A percentile compares a stretch with the other conserved stretches of the same genome.
These are phyloP conservation scores for Pythium dissotocum DNA, from an alignment of 352 stramenopile genomes.

Conservation along the genomic window DNA sequence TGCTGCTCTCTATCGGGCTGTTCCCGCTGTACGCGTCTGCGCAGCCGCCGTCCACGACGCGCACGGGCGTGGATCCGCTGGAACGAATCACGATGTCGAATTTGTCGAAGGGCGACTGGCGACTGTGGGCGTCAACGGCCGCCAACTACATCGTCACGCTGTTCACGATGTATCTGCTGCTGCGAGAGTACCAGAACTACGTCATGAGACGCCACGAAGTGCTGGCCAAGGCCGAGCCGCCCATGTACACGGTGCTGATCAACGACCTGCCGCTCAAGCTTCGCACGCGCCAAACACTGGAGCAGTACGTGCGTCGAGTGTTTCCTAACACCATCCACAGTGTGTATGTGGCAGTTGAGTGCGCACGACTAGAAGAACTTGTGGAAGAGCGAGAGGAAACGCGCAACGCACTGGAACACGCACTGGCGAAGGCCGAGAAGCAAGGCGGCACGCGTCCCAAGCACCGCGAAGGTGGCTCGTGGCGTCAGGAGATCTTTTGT, in stretches of 20 bases:
- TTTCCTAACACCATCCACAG: conserved; percentile 62
- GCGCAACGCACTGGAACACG: conserved; percentile 54
- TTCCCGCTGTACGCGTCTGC: conserved; percentile 77
- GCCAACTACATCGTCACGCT: conserved; percentile 56
- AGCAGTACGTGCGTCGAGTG: conserved; percentile 71
- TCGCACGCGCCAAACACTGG: conserved; percentile 56
- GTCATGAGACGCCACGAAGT: conserved; percentile 58
- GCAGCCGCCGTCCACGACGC: conserved; percentile 21
- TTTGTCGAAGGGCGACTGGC: conserved; percentile 42
- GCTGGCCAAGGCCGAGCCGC: conserved; percentile 47
- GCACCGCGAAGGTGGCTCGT: conserved; percentile 52
- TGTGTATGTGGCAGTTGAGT: conserved; percentile 77
- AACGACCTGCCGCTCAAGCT: conserved; percentile 65
- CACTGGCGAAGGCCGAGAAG: conserved; percentile 47
- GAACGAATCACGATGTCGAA: conserved; percentile 79
- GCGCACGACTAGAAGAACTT: conserved; percentile 49
- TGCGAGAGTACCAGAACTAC: conserved; percentile 70
- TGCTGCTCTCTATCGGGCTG: conserved; percentile 55
- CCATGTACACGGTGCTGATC: conserved; percentile 78
- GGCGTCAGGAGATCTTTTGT: conserved; percentile 42
- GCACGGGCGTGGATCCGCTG: conserved; percentile 45
- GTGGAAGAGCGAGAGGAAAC: conserved; percentile 51
- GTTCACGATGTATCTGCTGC: conserved; percentile 58
- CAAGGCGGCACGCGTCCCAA: conserved; percentile 38
- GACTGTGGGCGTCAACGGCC: conserved; percentile 63